Conservation (phyloP, 768 basidiomycete species). For the Hydnomerulius pinastri region DNA sequence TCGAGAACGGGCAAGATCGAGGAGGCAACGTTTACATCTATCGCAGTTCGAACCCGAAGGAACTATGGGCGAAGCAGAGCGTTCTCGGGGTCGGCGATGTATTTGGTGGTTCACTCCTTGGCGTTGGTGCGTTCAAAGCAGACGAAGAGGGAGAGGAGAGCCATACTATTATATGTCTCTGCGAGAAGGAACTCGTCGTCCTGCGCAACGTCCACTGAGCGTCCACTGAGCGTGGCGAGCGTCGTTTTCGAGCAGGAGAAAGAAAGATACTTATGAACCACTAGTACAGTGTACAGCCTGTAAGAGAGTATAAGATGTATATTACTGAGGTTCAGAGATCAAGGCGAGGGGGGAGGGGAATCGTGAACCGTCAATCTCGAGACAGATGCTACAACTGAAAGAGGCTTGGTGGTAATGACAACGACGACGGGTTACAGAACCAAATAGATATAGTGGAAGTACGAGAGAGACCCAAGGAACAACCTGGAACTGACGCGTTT, state of each 20-base stretch:
- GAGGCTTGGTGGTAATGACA: conserved; percentile 26
- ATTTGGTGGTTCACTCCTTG: conserved; percentile 72
- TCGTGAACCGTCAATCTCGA: conserved; percentile 37
- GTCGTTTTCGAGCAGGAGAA: conserved; percentile 24
- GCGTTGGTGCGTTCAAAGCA: conserved; percentile 57
- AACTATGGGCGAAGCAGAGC: conserved; percentile 74
- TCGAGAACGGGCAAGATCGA: conserved; percentile 75
- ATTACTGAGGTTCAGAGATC: conserved; percentile 31
- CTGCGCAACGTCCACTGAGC: conserved; percentile 42
- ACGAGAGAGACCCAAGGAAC: conserved; percentile 22
- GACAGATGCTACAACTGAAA: conserved; percentile 33
- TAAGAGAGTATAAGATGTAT: conserved; percentile 41
- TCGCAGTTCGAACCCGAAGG: conserved; percentile 51
- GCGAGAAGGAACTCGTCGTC: conserved; percentile 74
- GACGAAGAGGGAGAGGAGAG: conserved; percentile 30
- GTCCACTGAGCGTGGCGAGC: background rate
- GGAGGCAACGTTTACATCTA: conserved; percentile 90
- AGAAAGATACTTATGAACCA: conserved; percentile 21
- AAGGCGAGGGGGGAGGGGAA: conserved; percentile 35
- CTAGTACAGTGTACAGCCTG: conserved; percentile 35
- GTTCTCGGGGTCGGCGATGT: conserved; percentile 77
- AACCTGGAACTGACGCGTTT: conserved; percentile 9
- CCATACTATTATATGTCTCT: conserved; percentile 64
- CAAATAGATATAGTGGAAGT: conserved; percentile 34
- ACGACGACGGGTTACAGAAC: conserved; percentile 27